Conservation (phyloP, 2,329 filamentous ascomycete species). For the Microdochium nivale region DNA sequence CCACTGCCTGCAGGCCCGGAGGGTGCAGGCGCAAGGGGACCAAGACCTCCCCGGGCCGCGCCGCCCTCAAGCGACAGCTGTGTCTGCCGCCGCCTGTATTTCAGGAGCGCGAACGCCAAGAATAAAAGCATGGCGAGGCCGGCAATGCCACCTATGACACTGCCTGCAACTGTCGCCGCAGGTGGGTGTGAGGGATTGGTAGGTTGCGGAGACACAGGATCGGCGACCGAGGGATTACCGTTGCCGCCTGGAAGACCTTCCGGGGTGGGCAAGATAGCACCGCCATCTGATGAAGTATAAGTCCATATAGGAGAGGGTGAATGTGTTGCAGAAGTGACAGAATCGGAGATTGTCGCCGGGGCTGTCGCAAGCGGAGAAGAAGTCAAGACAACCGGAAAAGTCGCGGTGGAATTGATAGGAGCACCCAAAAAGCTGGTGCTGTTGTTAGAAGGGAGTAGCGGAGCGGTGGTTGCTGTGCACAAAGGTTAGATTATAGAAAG, state of each 20-base stretch:
- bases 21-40: slow-evolving; percentile 10
- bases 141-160: slow-evolving; percentile 49
- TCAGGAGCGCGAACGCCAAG: slow-evolving; percentile 42
- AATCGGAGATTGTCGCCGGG: slow-evolving; percentile 9
- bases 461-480: background rate
- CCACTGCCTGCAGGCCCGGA: slow-evolving; percentile 6
- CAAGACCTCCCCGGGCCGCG: slow-evolving; percentile 16
- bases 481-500: background rate
- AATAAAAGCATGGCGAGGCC: slow-evolving; percentile 48
- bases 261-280: slow-evolving; percentile 1
- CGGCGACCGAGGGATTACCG: background rate
- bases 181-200: slow-evolving; percentile 11
- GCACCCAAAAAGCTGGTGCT: background rate
- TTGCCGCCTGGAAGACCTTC: slow-evolving; percentile 7
- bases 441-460: background rate
- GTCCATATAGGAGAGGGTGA: slow-evolving; percentile 1
- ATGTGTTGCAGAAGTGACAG: slow-evolving; percentile 1
- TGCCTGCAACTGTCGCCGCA: slow-evolving; percentile 37
- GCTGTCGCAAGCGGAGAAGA: slow-evolving; percentile 3
- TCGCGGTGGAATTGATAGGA: slow-evolving; percentile 1
- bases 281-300: slow-evolving; percentile 2
- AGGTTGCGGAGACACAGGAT: background rate
- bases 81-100: slow-evolving; percentile 39
- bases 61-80: slow-evolving; percentile 19
- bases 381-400: slow-evolving; percentile 6